Evolutionary conservation across 805 yeast species (phyloP).

Genomic region (Naumovozyma baii): DNA sequence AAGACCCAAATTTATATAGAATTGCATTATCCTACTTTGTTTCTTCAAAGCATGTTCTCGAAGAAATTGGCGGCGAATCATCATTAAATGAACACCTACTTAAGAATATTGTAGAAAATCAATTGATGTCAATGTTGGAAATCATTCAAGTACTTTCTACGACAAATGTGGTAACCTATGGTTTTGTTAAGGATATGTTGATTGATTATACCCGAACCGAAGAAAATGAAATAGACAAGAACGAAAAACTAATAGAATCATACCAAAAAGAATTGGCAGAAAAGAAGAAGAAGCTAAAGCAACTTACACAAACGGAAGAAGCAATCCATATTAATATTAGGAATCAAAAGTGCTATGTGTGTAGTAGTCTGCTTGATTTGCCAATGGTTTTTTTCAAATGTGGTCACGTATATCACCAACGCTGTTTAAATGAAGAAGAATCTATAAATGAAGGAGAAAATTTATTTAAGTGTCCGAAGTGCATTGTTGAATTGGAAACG

Average conservation of each 20-base stretch:
- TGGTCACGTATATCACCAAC: slow-evolving; percentile 74
- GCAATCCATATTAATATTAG: slow-evolving; percentile 40
- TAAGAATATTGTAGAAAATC: slow-evolving; percentile 40
- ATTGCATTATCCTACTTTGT: slow-evolving; percentile 55
- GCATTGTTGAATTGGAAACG: slow-evolving; percentile 63
- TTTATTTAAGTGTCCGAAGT: slow-evolving; percentile 56
- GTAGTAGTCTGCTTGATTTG: slow-evolving; percentile 55
- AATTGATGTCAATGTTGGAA: slow-evolving; percentile 64
- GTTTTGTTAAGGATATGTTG: slow-evolving; percentile 60
- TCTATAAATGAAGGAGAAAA: slow-evolving; percentile 10
- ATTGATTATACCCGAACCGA: slow-evolving; percentile 51
- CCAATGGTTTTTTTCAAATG: slow-evolving; percentile 83
- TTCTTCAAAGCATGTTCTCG: slow-evolving; percentile 43
- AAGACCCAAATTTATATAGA: slow-evolving; percentile 55
- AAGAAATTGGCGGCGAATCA: slow-evolving; percentile 42
- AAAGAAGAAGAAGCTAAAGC: slow-evolving; percentile 45
- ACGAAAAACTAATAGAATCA: slow-evolving; percentile 52
- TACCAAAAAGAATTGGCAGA: slow-evolving; percentile 57
- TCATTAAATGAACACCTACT: slow-evolving; percentile 40
- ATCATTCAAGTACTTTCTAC: slow-evolving; percentile 58
- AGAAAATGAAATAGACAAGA: slow-evolving; percentile 57
- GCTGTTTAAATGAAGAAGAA: slow-evolving; percentile 53
- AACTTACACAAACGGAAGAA: slow-evolving; percentile 31
- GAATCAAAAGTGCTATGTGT: slow-evolving; percentile 54
- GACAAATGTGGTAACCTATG: slow-evolving; percentile 57